phyloP scores from a whole-genome alignment of 1,139 yeast species.

The Yamadazyma jaroonii region DNA sequence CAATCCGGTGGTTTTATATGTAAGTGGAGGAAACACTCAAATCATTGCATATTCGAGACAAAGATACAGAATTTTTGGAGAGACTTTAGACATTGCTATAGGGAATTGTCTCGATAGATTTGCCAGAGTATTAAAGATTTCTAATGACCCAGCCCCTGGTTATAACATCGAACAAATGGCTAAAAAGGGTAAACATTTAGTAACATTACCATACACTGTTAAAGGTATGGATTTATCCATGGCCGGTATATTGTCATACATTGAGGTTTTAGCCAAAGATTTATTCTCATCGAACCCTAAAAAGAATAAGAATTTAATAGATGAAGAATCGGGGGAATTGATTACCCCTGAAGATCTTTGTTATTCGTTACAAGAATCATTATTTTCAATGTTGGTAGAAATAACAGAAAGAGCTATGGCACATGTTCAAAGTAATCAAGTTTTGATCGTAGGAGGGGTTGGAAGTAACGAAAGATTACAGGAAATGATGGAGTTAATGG shows the following conservation, averaged over 20 bases:
- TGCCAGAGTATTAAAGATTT: conserved; percentile 83
- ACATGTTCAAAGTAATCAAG: conserved; percentile 87
- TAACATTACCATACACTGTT: conserved; percentile 88
- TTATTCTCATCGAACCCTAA: conserved; percentile 49
- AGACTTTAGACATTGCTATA: conserved; percentile 93
- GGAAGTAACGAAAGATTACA: conserved; percentile 92
- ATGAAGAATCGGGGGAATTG: conserved; percentile 51
- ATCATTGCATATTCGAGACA: conserved; percentile 95
- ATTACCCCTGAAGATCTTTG: conserved; percentile 87
- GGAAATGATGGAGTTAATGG: conserved; percentile 96
- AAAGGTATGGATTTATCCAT: conserved; percentile 98
- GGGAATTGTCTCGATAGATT: conserved; percentile 96
- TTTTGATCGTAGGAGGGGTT: conserved; percentile 94
- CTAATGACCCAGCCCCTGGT: conserved; percentile 97
- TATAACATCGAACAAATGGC: conserved; percentile 96
- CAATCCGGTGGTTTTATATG: conserved; percentile 94
- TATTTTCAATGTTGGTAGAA: conserved; percentile 95
- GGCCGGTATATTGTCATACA: conserved; percentile 89
- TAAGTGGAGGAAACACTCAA: conserved; percentile 98
- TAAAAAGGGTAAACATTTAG: conserved; percentile 63
- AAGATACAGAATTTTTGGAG: conserved; percentile 93
- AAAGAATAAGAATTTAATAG: conserved; percentile 45
- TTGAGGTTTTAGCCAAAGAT: conserved; percentile 78
- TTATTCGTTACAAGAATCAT: conserved; percentile 85
- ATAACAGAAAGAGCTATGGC: conserved; percentile 99